Base-by-base conservation (phyloP, 2,329 filamentous ascomycete species). In the Aspergillus nomiae region DNA sequence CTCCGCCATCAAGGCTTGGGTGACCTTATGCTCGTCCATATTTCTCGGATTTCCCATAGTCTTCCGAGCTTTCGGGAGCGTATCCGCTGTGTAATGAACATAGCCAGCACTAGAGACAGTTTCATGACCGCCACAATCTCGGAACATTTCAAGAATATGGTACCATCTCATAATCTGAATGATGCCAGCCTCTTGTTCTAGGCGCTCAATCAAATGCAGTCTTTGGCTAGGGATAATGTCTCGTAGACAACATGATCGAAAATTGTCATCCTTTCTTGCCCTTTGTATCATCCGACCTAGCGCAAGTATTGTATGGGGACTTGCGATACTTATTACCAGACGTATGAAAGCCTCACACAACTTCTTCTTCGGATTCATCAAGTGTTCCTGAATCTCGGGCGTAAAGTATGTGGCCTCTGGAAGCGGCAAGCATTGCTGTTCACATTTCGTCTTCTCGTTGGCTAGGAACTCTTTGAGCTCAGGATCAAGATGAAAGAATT, bases 121-220 rank as follows among this genome's bases (percentile, higher is more conserved):
- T 26, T 53, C 16, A 32, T 28, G 46, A 19, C 61, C 61, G n/a
- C 53, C 57, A 60, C 61, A 63, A 30, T 48, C 16, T 45, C 50
- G 28, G 32, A 63, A 63, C 19, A 63, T 19, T 14, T 45, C 51
- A 28, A 57, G n/a, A 41, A 63, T 53, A 41, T 63, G 61, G 32
- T 63, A 60, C 53, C 57, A 60, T 5, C 45, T 32, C 41, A 63
- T 19, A 38, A 63, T 57, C 38, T 46, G 46, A 16, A 55, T 16
- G 46, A 30, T 26, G 28, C 11, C 32, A 32, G 36, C 46, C 50
- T 53, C 58, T 24, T 62, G 4, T 8, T 62, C 55, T 9, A 62
- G 32, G 21, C 54, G 24, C 46, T 57, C n/a, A 30, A 62, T 62
- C 4, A 62, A 41, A 19, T 2, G 2, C 3, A 45, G 14, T 7